Evolutionary conservation across 345 rosid genomes (phyloP).

Genomic region (Populus deltoides): DNA sequence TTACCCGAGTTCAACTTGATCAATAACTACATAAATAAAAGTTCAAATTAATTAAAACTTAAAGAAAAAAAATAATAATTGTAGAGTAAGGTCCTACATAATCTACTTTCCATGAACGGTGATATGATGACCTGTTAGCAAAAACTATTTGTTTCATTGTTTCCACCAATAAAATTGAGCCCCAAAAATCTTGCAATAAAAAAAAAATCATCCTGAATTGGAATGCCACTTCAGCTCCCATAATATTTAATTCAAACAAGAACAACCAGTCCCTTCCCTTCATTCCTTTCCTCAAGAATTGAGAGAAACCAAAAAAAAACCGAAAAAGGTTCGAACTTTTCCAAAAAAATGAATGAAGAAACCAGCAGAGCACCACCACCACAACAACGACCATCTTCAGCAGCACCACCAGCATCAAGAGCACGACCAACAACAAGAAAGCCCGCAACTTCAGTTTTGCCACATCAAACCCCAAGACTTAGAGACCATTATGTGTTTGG

Average conservation of each 20-base stretch:
- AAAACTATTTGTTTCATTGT: neutral
- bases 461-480: slow-evolving; percentile 73
- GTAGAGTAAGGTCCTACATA: neutral
- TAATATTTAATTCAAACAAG: neutral
- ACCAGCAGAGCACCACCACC: neutral
- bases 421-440: slow-evolving; percentile 27
- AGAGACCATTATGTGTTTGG: slow-evolving; percentile 78
- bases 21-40: no score
- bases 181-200: neutral
- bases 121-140: neutral
- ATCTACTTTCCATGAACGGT: neutral
- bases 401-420: slow-evolving; percentile 11
- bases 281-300: neutral
- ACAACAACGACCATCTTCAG: neutral
- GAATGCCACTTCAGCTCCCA: neutral
- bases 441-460: slow-evolving; percentile 60
- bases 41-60: neutral
- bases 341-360: neutral
- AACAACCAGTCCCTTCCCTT: neutral
- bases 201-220: neutral
- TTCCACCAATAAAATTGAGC: neutral
- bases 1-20: no score
- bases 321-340: neutral
- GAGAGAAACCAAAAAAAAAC: neutral
- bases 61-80: no score